Conservation (phyloP, 2,329 filamentous ascomycete species). For the Epichloe sp. region DNA sequence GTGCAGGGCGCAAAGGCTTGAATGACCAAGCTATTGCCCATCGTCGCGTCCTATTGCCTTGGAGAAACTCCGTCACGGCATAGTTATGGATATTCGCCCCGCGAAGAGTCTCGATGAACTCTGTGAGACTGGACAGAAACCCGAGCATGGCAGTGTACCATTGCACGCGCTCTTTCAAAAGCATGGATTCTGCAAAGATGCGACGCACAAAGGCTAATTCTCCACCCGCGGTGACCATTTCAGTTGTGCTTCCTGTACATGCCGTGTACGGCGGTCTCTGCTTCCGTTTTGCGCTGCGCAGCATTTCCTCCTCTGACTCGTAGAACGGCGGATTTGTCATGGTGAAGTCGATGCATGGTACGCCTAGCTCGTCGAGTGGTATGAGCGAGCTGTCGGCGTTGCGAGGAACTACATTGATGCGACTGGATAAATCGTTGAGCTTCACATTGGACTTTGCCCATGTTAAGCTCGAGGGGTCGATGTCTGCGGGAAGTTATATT, state of each 20-base stretch:
- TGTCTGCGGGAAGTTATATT: conserved; percentile 34
- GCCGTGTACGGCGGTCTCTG: conserved; percentile 54
- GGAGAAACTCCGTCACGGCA: conserved; percentile 67
- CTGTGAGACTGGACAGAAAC: conserved; percentile 56
- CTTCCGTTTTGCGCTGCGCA: conserved; percentile 52
- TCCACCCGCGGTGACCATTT: conserved; percentile 77
- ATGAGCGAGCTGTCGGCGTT: conserved; percentile 42
- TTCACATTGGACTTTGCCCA: conserved; percentile 56
- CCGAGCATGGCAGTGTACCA: conserved; percentile 95
- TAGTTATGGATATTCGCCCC: conserved; percentile 56
- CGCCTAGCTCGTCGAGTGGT: conserved; percentile 41
- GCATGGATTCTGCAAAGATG: conserved; percentile 57
- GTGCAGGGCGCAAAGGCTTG: conserved; percentile 46
- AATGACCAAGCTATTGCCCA: conserved; percentile 92
- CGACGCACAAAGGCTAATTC: conserved; percentile 62
- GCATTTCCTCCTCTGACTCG: conserved; percentile 55
- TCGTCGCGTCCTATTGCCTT: conserved; percentile 63
- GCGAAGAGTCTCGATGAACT: conserved; percentile 46
- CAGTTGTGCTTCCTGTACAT: conserved; percentile 62
- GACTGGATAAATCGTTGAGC: conserved; percentile 48
- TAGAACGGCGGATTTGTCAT: conserved; percentile 98
- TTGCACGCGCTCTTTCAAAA: conserved; percentile 45
- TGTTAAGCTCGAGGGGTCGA: conserved; percentile 56
- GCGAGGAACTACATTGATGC: conserved; percentile 52
- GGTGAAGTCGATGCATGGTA: conserved; percentile 55